Evolutionary conservation across 192 early-diverging fungal species (phyloP).

Genomic region (Coemansia asiatica): DNA sequence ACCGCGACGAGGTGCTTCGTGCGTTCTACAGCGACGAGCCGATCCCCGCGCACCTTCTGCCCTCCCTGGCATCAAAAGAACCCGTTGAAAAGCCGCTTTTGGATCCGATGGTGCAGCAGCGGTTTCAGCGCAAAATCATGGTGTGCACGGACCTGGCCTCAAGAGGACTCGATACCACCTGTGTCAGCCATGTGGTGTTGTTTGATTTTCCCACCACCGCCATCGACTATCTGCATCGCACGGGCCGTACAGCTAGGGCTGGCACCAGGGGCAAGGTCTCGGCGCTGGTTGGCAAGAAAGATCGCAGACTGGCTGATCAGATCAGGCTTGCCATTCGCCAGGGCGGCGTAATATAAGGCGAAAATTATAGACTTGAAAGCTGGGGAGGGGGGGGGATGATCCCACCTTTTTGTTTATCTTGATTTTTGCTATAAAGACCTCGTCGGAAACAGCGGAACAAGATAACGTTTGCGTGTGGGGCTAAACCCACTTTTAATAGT

Average conservation of each 20-base stretch:
- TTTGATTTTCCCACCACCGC: constrained; percentile 90
- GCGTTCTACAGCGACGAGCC: constrained; percentile 30
- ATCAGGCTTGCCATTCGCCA: constrained; percentile 52
- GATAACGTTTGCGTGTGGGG: too few relatives aligned
- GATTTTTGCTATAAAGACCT: too few relatives aligned
- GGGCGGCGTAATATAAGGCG: constrained; percentile 25
- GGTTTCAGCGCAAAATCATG: constrained; percentile 57
- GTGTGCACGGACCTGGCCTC: constrained; percentile 91
- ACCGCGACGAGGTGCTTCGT: constrained; percentile 34
- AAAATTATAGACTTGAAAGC: neutral
- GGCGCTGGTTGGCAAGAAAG: constrained; percentile 73
- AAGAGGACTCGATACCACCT: constrained; percentile 84
- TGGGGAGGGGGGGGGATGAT: too few relatives aligned
- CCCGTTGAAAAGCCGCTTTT: constrained; percentile 13
- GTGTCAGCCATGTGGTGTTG: constrained; percentile 83
- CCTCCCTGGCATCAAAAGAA: neutral
- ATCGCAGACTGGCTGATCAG: constrained; percentile 56
- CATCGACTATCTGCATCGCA: constrained; percentile 90
- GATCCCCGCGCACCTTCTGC: constrained; percentile 33
- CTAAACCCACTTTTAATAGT: too few relatives aligned
- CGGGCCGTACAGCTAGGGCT: constrained; percentile 86
- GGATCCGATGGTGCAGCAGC: neutral
- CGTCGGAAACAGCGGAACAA: too few relatives aligned
- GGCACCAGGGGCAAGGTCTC: constrained; percentile 79
- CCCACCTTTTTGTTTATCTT: neutral